Conservation (phyloP, 345 rosid species). For the Rhizophora apiculata region DNA sequence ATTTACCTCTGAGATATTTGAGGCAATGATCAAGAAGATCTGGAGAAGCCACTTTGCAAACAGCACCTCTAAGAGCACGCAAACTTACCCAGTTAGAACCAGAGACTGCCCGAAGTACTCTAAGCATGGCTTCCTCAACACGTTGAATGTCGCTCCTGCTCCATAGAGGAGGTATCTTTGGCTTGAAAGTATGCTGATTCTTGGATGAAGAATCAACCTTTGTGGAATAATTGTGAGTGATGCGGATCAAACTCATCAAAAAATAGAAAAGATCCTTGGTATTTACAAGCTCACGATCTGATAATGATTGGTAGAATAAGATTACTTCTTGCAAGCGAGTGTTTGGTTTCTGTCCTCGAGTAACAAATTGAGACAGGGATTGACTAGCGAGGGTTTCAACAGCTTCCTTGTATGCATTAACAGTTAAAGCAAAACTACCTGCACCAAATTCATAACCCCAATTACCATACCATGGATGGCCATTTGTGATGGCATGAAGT, state of each 20-base stretch:
- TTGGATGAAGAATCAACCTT: slow-evolving; percentile 24
- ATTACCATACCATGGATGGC: slow-evolving; percentile 64
- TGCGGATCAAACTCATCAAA: slow-evolving; percentile 42
- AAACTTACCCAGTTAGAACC: slow-evolving; percentile 60
- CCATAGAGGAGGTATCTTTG: slow-evolving; percentile 34
- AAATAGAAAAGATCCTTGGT: slow-evolving; percentile 49
- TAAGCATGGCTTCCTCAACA: slow-evolving; percentile 55
- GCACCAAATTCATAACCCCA: slow-evolving; percentile 75
- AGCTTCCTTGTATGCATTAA: slow-evolving; percentile 46
- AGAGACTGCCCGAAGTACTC: slow-evolving; percentile 57
- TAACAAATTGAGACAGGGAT: slow-evolving; percentile 37
- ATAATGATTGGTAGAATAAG: slow-evolving; percentile 48
- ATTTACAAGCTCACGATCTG: slow-evolving; percentile 47
- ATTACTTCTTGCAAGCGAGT: slow-evolving; percentile 37
- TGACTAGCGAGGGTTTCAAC: slow-evolving; percentile 44
- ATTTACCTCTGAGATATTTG: slow-evolving; percentile 47
- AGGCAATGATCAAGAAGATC: slow-evolving; percentile 61
- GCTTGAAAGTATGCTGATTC: slow-evolving; percentile 18
- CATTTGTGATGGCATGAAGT: slow-evolving; percentile 55
- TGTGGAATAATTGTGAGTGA: slow-evolving; percentile 32
- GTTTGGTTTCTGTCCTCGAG: slow-evolving; percentile 33
- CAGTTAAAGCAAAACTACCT: slow-evolving; percentile 58
- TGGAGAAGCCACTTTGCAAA: slow-evolving; percentile 46
- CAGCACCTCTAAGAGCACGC: slow-evolving; percentile 61
- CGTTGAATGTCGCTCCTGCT: slow-evolving; percentile 40